A percentile compares a stretch with the other conserved stretches of the same genome.
These are phyloP conservation scores for Kregervanrija pseudodelftensis DNA, from an alignment of 805 yeast species.

Conservation along the genomic window DNA sequence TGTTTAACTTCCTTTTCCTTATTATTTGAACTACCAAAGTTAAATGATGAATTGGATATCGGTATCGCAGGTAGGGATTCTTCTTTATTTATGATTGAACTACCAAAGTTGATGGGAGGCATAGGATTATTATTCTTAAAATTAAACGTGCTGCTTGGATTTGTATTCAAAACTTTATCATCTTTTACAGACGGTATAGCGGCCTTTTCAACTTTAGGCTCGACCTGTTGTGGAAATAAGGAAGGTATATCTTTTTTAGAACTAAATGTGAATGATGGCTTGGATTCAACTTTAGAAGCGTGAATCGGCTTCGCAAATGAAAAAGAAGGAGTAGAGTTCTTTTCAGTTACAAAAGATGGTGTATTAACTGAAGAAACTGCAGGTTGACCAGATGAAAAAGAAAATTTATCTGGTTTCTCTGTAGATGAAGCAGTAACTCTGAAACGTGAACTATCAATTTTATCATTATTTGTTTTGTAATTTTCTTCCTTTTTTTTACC, in stretches of 20 bases:
- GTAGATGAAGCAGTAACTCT: neutral
- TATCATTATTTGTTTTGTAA: neutral
- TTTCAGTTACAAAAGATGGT: neutral
- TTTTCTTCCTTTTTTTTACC: neutral
- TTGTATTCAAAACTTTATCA: neutral
- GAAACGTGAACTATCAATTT: neutral
- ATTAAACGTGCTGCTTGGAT: too few species aligned
- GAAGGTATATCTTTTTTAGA: neutral
- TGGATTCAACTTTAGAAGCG: neutral
- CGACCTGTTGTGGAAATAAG: neutral
- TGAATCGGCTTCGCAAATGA: too few species aligned
- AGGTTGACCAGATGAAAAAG: neutral
- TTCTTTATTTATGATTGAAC: neutral
- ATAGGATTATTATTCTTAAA: too few species aligned
- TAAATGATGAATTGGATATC: neutral
- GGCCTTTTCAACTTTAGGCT: constrained; percentile 1
- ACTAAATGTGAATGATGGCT: constrained; percentile 1
- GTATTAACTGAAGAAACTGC: neutral
- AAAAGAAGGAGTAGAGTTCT: too few species aligned
- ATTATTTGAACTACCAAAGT: constrained; percentile 1
- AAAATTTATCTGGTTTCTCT: neutral
- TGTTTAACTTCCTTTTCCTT: constrained; percentile 2
- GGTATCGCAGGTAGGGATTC: constrained; percentile 5
- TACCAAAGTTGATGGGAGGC: constrained; percentile 14
- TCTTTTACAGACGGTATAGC: neutral